Percentiles rank a stretch among this genome's conserved stretches.
Evolutionary conservation across 2,329 filamentous ascomycete genomes (phyloP).

Genomic region (Colletotrichum sp.): DNA sequence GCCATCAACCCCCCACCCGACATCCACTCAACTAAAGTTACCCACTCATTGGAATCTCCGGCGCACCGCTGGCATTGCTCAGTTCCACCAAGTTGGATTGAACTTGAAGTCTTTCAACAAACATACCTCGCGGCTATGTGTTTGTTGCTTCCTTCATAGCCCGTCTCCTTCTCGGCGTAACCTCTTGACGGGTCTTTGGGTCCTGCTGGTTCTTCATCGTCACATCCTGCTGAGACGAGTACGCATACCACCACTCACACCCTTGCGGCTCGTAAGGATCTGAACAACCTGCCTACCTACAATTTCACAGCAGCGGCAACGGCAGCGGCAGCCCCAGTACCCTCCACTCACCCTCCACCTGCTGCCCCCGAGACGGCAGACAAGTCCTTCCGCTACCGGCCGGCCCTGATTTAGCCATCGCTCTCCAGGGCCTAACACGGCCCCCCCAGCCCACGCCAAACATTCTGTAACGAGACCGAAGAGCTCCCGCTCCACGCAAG

Average conservation of each 20-base stretch:
- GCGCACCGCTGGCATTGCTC: slow-evolving; percentile 3
- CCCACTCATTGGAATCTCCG: slow-evolving; percentile 14
- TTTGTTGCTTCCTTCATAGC: slow-evolving; percentile 12
- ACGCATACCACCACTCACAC: not conserved
- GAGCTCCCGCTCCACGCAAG: slow-evolving; percentile 21
- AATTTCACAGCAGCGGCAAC: not conserved
- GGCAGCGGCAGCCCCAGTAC: not conserved
- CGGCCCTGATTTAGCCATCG: not conserved
- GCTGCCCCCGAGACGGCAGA: not conserved
- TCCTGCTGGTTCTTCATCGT: not conserved
- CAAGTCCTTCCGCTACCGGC: slow-evolving; percentile 12
- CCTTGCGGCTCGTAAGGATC: not conserved
- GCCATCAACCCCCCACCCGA: not conserved
- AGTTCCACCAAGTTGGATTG: not conserved
- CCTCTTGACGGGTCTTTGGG: not conserved
- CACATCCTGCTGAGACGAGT: not conserved
- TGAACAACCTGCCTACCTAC: not conserved
- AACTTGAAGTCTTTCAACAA: not conserved
- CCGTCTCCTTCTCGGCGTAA: not conserved
- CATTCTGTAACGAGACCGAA: slow-evolving; percentile 21
- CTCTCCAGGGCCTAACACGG: slow-evolving; percentile 15
- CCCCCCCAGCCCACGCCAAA: slow-evolving; percentile 19
- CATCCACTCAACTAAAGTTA: slow-evolving; percentile 13
- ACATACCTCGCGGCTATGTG: slow-evolving; percentile 1
- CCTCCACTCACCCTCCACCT: not conserved